Base-by-base conservation (phyloP, 495 filamentous ascomycete species). In the Penicillium chermesinum region DNA sequence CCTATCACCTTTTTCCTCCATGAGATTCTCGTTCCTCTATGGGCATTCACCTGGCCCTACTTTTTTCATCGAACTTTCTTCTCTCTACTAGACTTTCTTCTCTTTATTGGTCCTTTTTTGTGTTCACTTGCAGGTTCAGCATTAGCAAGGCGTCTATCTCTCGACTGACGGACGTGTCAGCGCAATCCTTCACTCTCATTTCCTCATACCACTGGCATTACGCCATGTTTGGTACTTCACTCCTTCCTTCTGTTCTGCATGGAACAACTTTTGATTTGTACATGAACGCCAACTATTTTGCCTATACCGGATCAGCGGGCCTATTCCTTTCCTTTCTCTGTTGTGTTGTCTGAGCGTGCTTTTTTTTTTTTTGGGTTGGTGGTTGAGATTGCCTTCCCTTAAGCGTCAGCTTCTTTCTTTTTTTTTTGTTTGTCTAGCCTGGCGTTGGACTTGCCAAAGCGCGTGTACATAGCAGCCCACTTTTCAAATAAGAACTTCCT, bases 241-340 rank as follows among this genome's bases (percentile, higher is more conserved):
- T 18, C 38, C n/a, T 20, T 20, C 18, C 8, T 40, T 18, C 38
- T 30, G 25, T 30, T 30, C 10, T 10, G 25, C 25, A 30, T 4
- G 4, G 5, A 16, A 7, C 33, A 17, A n/a, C 33, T 30, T 53
- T 25, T 19, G 21, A 52, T 57, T 58, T 68, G 63, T 64, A 68
- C 48, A 68, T 64, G 55, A 62, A 52, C 53, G 46, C 58, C 62
- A 64, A 64, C 54, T 62, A 42, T 46, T 25, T 57, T 61, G 54
- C 61, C 54, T 50, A 57, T 62, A 55, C 46, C 27, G 38, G 41
- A 20, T 22, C 32, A 7, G 13, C 41, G 8, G 37, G 48, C 6
- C 22, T 22, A 32, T 48, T 12, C 17, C 25, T 19, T 50, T 50
- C 46, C 46, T 38, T 21, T 41, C 38, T 17, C 44, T 20, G 19